Evolutionary conservation across 148 eudicot species (phyloP), one percentile per base, ranked within the genome.

Genomic region (Rhododendron henanense): DNA sequence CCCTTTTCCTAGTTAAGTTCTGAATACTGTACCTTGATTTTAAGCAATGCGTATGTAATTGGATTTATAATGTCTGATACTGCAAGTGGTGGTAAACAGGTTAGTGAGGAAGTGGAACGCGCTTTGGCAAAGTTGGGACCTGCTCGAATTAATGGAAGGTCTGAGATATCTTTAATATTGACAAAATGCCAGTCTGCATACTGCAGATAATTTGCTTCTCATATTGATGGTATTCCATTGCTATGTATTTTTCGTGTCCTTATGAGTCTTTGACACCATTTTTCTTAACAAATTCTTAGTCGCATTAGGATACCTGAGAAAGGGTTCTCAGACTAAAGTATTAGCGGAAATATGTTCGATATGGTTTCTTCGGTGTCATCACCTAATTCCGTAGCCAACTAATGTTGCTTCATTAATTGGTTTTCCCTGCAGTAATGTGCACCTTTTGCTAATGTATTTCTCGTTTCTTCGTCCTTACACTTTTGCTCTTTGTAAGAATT

Each of bases 31-130:
- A 10, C 31, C 25, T 78, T 67, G 73, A 74, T 10, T 4, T 21
- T 50, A 44, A 48, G 73, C 18, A 50, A 44, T 67, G 16, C 39
- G 57, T 25, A 8, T 41, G 41, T 31, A 44, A 8, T 75, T 50
- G 33, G 25, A 28, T 13, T 47, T 76, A 14, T 39, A 71, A 25
- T 71, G 39, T 33, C 76, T 71, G 39, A 71, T 33, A 71, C 76
- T 63, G 41, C 63, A n/a, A 51, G 79, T 85, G 79, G 67, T 88
- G 48, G 37, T 88, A 55, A 85, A 78, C 90, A 94, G 97, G 97
- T 94, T 41, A 94, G 97, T 84, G 97, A 94, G 88, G 97, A 94
- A 90, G 97, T 94, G 79, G 97, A 94, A 87, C 95, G 97, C 18
- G 97, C 97, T 82, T 88, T 94, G 92, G 94, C 97, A 85, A 94